Evolutionary conservation across 169 alveolate genomes (phyloP).

Genomic region (Cyclospora cayetanensis): DNA sequence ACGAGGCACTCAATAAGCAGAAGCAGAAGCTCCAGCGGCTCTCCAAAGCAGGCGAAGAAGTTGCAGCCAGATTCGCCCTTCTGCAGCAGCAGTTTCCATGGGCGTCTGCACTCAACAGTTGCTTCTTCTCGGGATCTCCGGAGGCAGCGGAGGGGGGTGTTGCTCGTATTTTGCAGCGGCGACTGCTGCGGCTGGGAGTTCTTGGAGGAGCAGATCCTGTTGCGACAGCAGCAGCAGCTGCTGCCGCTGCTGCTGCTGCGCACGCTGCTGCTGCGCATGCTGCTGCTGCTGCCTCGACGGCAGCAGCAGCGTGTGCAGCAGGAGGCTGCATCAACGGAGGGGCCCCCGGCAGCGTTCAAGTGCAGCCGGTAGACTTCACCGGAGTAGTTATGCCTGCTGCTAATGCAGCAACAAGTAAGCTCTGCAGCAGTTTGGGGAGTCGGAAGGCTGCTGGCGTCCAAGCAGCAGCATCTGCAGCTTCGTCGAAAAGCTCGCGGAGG

Average conservation of each 20-base stretch:
- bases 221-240: background rate
- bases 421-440: background rate
- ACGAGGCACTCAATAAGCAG: background rate
- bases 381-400: too few relatives aligned
- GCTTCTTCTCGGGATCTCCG: constrained; percentile 4
- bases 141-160: constrained; percentile 6
- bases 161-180: background rate
- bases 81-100: constrained; percentile 36
- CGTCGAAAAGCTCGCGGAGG: background rate
- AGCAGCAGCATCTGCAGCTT: background rate
- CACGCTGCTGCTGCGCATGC: background rate
- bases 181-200: constrained; percentile 17
- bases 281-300: background rate
- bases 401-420: too few relatives aligned
- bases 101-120: background rate
- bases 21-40: background rate
- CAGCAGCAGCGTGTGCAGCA: background rate
- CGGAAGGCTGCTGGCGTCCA: background rate
- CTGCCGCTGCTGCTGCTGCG: background rate
- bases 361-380: too few relatives aligned
- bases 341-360: too few relatives aligned
- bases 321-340: constrained; percentile 1
- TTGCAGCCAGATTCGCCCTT: background rate
- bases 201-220: background rate
- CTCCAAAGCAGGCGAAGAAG: background rate